phyloP scores from a whole-genome alignment of 768 basidiomycete species.

The Amanita pseudoporphyria region DNA sequence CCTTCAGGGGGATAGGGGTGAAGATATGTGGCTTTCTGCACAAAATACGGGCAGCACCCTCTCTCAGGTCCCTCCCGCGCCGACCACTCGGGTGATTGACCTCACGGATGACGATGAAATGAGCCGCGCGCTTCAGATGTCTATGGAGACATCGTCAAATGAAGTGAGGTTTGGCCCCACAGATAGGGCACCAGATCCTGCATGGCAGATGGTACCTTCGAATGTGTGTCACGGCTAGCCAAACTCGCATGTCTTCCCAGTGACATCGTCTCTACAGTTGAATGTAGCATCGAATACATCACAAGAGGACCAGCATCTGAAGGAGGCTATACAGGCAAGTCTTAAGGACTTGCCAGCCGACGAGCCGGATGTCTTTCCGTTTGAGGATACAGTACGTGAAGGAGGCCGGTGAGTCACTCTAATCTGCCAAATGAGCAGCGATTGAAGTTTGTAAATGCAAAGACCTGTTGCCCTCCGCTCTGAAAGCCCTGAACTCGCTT shows the following conservation, averaged over 20 bases:
- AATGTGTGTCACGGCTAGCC: slow-evolving; percentile 33
- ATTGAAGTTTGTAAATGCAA: background rate
- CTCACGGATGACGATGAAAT: slow-evolving; percentile 52
- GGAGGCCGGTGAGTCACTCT: slow-evolving; percentile 42
- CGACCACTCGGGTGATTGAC: slow-evolving; percentile 39
- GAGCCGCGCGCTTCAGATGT: slow-evolving; percentile 42
- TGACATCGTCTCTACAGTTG: slow-evolving; percentile 18
- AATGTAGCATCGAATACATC: slow-evolving; percentile 24
- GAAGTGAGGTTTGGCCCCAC: slow-evolving; percentile 46
- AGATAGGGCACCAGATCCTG: slow-evolving; percentile 50
- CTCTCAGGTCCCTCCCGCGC: slow-evolving; percentile 14
- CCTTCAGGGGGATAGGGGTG: slow-evolving; percentile 40
- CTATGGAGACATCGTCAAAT: slow-evolving; percentile 32
- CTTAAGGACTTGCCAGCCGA: slow-evolving; percentile 46
- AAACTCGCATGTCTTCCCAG: slow-evolving; percentile 2
- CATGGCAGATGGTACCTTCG: slow-evolving; percentile 63
- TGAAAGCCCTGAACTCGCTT: slow-evolving; percentile 36
- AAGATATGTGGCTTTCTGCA: slow-evolving; percentile 17
- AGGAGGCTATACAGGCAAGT: slow-evolving; percentile 66
- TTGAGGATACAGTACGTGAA: slow-evolving; percentile 44
- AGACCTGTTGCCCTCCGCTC: slow-evolving; percentile 72
- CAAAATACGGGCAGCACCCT: slow-evolving; percentile 15
- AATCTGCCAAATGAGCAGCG: background rate
- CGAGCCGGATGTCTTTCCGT: slow-evolving; percentile 38
- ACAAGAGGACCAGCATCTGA: slow-evolving; percentile 53